Evolutionary conservation across 306 rosid genomes (phyloP).

Genomic region (Echinosophora koreensis): DNA sequence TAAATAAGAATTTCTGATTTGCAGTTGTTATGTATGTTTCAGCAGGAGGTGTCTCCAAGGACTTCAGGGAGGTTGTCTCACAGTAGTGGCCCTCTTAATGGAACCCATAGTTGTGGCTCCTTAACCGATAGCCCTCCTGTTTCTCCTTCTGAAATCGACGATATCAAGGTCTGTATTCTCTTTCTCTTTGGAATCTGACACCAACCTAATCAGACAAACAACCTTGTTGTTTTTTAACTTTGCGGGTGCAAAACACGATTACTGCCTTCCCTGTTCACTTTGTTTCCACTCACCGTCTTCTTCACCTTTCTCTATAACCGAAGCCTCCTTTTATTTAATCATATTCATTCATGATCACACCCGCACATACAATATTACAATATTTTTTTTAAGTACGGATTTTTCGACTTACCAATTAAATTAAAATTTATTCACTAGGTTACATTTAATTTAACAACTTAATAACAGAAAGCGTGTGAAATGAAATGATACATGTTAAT

Average conservation of each 20-base stretch:
- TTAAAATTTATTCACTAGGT: background rate
- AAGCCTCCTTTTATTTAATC: slow-evolving; percentile 20
- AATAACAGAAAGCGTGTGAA: slow-evolving; percentile 8
- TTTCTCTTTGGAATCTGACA: slow-evolving; percentile 42
- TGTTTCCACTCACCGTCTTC: slow-evolving; percentile 27
- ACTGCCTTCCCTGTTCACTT: slow-evolving; percentile 11
- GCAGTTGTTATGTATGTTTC: background rate
- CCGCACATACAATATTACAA: background rate
- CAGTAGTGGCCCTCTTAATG: slow-evolving; percentile 92
- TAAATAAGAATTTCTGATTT: too few relatives aligned
- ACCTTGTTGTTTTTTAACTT: slow-evolving; percentile 12
- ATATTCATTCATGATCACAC: background rate
- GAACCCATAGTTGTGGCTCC: slow-evolving; percentile 77
- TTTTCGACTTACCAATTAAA: background rate
- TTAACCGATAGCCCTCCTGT: slow-evolving; percentile 90
- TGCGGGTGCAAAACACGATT: slow-evolving; percentile 38
- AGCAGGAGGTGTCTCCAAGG: slow-evolving; percentile 91
- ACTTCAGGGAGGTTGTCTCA: slow-evolving; percentile 94
- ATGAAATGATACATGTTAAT: background rate
- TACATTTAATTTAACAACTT: background rate
- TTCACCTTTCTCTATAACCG: slow-evolving; percentile 69
- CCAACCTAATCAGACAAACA: background rate
- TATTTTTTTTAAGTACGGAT: background rate
- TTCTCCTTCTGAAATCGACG: slow-evolving; percentile 88
- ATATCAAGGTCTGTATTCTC: slow-evolving; percentile 67